A percentile compares a stretch with the other conserved stretches of the same genome.
phyloP scores from a whole-genome alignment of 176 grass and related monocot genomes.

The Microstegium vimineum region DNA sequence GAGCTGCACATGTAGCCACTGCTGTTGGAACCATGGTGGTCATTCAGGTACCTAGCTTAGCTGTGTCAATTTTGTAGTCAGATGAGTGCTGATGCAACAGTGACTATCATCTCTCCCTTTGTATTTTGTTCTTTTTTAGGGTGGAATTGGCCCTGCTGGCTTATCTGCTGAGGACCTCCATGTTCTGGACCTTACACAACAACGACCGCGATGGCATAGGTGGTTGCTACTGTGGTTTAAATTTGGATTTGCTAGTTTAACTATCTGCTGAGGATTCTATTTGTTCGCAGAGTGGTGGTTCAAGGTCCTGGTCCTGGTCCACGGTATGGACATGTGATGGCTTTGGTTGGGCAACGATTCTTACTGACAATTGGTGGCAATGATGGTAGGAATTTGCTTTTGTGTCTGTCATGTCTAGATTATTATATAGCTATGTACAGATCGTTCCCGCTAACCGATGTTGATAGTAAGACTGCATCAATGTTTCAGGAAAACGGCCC shows the following conservation, averaged over 20 bases:
- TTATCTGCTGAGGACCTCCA: constrained; percentile 99
- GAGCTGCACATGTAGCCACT: constrained; percentile 95
- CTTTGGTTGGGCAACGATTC: constrained; percentile 96
- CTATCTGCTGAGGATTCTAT: constrained; percentile 23
- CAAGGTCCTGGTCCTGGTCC: constrained; percentile 95
- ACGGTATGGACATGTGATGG: constrained; percentile 96
- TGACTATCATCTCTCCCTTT: constrained; percentile 3
- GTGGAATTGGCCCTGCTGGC: constrained; percentile 94
- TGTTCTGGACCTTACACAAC: constrained; percentile 91
- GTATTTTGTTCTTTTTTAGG: constrained; percentile 42
- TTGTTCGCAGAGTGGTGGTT: constrained; percentile 71
- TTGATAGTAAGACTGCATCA: constrained; percentile 13
- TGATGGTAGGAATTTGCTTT: constrained; percentile 59
- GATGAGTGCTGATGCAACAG: background rate
- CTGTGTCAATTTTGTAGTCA: background rate
- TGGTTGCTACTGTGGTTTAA: constrained; percentile 22
- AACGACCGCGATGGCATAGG: constrained; percentile 94
- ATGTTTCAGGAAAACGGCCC: constrained; percentile 73
- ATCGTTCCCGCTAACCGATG: background rate
- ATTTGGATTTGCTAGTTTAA: background rate
- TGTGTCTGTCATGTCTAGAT: constrained; percentile 6
- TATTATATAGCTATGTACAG: constrained; percentile 11
- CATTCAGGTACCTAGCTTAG: constrained; percentile 66
- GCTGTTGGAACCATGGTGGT: constrained; percentile 99
- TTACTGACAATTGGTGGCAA: constrained; percentile 95